Evolutionary conservation across 2,329 filamentous ascomycete species (phyloP).

Genomic region (Colletotrichum magnum): DNA sequence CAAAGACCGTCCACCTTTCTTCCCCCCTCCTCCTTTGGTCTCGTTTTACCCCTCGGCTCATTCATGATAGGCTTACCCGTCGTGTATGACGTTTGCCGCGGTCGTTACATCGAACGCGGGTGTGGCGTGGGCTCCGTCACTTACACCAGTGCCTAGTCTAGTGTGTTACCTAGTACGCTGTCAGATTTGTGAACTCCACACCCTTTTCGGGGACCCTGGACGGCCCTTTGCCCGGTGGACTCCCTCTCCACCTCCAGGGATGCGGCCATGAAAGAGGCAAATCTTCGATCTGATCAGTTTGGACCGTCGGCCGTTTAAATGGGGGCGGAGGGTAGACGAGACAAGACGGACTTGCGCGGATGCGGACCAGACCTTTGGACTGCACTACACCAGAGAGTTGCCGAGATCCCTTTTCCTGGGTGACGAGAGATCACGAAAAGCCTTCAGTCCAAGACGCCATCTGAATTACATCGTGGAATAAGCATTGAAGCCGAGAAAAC

Average conservation of each 20-base stretch:
- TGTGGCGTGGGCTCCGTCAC: constrained; percentile 24
- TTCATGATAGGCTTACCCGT: constrained; percentile 26
- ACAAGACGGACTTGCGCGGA: neutral
- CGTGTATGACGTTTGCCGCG: constrained; percentile 39
- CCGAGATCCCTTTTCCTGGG: too few species aligned
- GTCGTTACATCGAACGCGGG: constrained; percentile 21
- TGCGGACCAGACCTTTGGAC: neutral
- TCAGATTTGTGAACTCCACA: constrained; percentile 34
- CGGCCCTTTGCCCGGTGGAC: constrained; percentile 25
- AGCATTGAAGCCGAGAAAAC: too few species aligned
- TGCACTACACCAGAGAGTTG: neutral
- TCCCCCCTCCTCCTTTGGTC: too few species aligned
- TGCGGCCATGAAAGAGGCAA: constrained; percentile 33
- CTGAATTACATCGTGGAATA: too few species aligned
- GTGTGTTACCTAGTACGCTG: constrained; percentile 1
- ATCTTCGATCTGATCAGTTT: constrained; percentile 38
- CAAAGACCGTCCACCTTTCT: constrained; percentile 1
- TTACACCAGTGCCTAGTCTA: neutral
- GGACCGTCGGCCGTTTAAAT: constrained; percentile 15
- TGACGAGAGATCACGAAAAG: neutral
- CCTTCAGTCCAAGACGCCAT: neutral
- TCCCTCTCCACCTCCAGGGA: constrained; percentile 23
- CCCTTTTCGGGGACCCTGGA: constrained; percentile 24
- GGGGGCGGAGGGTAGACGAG: neutral
- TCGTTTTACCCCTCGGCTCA: neutral